Base-by-base conservation (phyloP, 148 eudicot genomes). In the Pharnaceum exiguum region DNA sequence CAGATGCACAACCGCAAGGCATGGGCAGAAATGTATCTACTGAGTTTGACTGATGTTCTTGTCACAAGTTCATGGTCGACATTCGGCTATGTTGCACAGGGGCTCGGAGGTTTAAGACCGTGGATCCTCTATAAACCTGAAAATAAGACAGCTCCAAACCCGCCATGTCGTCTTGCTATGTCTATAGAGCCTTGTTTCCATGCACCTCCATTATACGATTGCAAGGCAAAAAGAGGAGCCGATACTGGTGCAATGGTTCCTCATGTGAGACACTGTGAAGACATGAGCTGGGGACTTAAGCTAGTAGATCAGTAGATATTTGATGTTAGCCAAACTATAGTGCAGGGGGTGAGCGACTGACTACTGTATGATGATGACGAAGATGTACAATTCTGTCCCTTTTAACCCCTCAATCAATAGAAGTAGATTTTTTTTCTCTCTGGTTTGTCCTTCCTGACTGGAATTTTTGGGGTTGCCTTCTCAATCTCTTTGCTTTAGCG, bases 161-260 rank as follows among this genome's bases (percentile, higher is more conserved):
- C 82, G 0, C 82, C 85, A 5, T 83, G 89, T 60, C 27, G 35
- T 4, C 71, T 73, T 19, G 85, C 63, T 36, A 46, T 70, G 57
- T 83, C 89, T 4, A 72, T 75, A 62, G 89, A 83, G 61, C 89
- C 89, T 26, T 83, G 89, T 62, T 80, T 77, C 52, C 85, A 77
- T 65, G 78, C 78, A 31, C 82, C 89, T 38, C 89, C 89, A 1
- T 77, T 63, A 22, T 69, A 56, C 23, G 83, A 77, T 37, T 83
- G 89, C 57, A 72, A 75, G 50, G 67, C 40, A 44, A 77, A 69
- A 46, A 57, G 71, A n/a, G 55, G 80, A 29, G 44, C 36, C 6
- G 82, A 79, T 36, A 72, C 76, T 1, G 85, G 82, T 45, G 42
- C n/a, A 9, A 16, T 79, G 39, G 85, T 74, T 55, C 80, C 85